phyloP scores from a whole-genome alignment of 2,329 filamentous ascomycete species.

The Aspergillus luchuensis region DNA sequence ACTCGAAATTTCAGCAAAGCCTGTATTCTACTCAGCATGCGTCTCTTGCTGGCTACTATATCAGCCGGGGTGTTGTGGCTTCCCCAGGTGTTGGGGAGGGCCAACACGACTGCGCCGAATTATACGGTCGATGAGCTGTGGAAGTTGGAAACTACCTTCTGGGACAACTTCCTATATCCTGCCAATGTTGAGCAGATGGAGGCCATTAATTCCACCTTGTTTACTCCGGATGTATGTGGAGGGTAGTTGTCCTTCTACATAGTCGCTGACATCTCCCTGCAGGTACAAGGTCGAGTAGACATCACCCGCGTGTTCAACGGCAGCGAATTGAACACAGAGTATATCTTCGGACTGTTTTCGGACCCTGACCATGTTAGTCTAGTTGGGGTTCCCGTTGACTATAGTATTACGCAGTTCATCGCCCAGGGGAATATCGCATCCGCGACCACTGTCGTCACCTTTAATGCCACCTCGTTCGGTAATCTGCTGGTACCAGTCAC shows the following conservation, averaged over 20 bases:
- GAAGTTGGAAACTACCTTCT: neutral
- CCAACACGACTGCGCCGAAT: neutral
- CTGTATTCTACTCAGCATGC: neutral
- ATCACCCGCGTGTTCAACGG: slow-evolving; percentile 17
- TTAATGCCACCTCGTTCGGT: slow-evolving; percentile 27
- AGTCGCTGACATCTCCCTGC: neutral
- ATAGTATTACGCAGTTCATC: slow-evolving; percentile 30
- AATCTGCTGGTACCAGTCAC: slow-evolving; percentile 25
- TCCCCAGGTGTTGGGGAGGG: neutral
- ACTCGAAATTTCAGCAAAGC: too few relatives aligned
- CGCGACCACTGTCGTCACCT: slow-evolving; percentile 27
- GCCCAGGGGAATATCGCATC: slow-evolving; percentile 27
- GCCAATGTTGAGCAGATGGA: slow-evolving; percentile 23
- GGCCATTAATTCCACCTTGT: slow-evolving; percentile 13
- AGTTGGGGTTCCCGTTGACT: slow-evolving; percentile 25
- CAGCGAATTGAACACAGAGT: slow-evolving; percentile 17
- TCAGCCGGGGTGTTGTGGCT: neutral
- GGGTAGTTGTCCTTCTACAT: neutral
- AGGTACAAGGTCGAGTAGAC: slow-evolving; percentile 35
- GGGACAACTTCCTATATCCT: slow-evolving; percentile 6
- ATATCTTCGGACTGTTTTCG: slow-evolving; percentile 26
- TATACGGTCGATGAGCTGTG: neutral
- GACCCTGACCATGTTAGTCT: slow-evolving; percentile 24
- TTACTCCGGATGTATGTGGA: neutral
- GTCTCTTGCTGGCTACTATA: neutral